Evolutionary conservation across 345 rosid genomes (phyloP), one percentile per base, ranked within the genome.

Genomic region (Toxicodendron radicans): DNA sequence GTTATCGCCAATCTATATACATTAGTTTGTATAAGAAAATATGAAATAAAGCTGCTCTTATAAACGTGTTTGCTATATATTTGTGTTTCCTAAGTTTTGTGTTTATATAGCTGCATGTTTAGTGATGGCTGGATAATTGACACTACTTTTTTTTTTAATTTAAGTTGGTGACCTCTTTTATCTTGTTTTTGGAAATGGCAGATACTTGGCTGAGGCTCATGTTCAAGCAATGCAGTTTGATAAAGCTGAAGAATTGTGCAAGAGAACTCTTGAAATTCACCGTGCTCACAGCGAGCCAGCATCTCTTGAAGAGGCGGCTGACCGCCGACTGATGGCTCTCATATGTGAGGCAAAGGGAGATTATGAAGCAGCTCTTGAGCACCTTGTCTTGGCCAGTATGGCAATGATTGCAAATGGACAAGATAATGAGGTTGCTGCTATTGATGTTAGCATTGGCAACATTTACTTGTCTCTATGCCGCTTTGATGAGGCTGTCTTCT

Each of bases 151-250:
- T 66, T 54, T 11, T 20, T 11, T 6, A 27, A 33, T 20, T 20
- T 69, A 38, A 35, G 48, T 41, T 21, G 10, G 33, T 69, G 27
- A 3, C 24, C 13, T 17, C 46, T 11, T 11, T 16, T 30, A 46
- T 23, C 33, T 66, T 72, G 24, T 21, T 67, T 58, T 20, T 75
- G 64, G 66, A 79, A 67, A 48, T 68, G 74, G 10, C 85, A 96
- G 99, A 87, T 96, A 93, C 83, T 85, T 96, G 67, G 95, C 98
- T 7, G 99, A 96, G 87, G 97, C 98, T 16, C 92, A 90, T 76
- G 99, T 96, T 78, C 99, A 96, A 66, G 99, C 98, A 64, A 92
- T 96, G 99, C 97, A 93, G 77, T 96, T 96, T 78, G 94, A 91
- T 72, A 91, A 91, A 87, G 99, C 99, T 1, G 98, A 92, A 84